Conservation (phyloP, 192 early-diverging fungal species). For the Linnemannia elongata region DNA sequence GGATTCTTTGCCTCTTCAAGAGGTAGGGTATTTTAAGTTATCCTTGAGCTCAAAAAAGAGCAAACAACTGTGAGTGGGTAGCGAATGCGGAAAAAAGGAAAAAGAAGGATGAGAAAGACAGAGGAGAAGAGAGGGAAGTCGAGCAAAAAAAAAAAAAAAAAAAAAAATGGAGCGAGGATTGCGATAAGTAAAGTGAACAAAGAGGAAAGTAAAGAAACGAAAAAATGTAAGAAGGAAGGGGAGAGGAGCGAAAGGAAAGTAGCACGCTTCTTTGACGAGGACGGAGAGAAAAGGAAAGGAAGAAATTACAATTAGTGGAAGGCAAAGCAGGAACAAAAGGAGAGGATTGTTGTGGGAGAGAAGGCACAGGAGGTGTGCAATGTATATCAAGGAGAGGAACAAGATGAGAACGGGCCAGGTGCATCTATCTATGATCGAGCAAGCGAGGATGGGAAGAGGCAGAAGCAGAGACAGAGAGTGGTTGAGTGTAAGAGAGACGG, state of each 20-base stretch:
- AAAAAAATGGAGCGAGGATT: background rate
- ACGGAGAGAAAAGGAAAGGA: background rate
- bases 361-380: slow-evolving; percentile 11
- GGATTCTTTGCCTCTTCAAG: background rate
- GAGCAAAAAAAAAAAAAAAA: background rate
- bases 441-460: background rate
- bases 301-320: slow-evolving; percentile 4
- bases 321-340: slow-evolving; percentile 11
- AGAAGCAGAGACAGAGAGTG: background rate
- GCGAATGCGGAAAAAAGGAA: background rate
- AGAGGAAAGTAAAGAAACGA: background rate
- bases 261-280: slow-evolving; percentile 3
- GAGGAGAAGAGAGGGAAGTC: background rate
- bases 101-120: background rate
- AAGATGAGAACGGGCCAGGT: background rate
- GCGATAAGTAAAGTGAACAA: background rate
- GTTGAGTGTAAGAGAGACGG: background rate
- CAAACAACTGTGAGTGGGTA: background rate
- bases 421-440: background rate
- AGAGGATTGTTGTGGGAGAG: background rate
- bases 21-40: background rate
- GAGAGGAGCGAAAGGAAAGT: background rate
- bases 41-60: background rate
- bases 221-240: slow-evolving; percentile 17
- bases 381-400: slow-evolving; percentile 16